Conservation (phyloP, 108 stramenopile species). For the Poteriospumella lacustris region DNA sequence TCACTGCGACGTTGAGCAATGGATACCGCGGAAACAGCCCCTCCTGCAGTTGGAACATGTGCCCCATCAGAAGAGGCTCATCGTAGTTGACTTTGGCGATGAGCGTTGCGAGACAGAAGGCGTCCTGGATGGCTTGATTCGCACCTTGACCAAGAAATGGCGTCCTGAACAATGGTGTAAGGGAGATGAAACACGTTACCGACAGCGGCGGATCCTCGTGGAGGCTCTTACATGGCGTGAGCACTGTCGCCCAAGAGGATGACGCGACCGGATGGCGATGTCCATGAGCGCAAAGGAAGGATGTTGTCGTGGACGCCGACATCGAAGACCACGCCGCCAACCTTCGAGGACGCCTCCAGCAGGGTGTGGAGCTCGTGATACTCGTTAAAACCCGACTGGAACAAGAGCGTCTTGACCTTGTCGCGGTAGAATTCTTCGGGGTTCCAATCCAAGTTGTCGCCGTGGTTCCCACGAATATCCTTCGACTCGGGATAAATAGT, state of each 20-base stretch:
- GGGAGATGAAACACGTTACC: neutral
- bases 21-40: too few relatives aligned
- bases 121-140: constrained; percentile 77
- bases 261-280: constrained; percentile 26
- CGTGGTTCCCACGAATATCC: neutral
- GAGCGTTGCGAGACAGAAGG: constrained; percentile 39
- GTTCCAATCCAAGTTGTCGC: neutral
- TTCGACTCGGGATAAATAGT: neutral
- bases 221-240: constrained; percentile 69
- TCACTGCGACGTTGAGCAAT: too few relatives aligned
- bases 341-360: neutral
- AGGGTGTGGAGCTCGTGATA: neutral
- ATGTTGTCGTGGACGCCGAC: neutral
- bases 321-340: neutral
- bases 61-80: too few relatives aligned
- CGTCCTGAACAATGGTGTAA: constrained; percentile 28
- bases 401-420: neutral
- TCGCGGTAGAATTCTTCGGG: neutral
- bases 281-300: neutral
- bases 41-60: too few relatives aligned
- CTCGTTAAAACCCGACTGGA: neutral
- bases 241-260: constrained; percentile 77
- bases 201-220: neutral
- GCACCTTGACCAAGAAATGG: constrained; percentile 93
- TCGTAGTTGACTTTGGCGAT: constrained; percentile 31